Conservation (phyloP, 2,329 filamentous ascomycete genomes). For the Macrophomina tecta region DNA sequence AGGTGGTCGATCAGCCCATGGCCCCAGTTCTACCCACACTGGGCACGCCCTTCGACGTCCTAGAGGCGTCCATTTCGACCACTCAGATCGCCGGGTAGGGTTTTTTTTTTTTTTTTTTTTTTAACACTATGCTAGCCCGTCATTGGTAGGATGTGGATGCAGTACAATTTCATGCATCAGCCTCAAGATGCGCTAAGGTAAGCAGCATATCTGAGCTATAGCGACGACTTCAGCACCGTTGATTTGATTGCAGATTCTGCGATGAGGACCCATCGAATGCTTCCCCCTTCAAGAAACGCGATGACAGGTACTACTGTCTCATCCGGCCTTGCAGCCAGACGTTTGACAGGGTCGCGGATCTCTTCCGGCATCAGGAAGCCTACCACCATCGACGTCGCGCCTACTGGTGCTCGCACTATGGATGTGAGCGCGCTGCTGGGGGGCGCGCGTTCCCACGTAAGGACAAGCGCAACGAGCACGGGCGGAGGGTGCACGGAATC, state of each 20-base stretch:
- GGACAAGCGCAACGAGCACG: conserved; percentile 29
- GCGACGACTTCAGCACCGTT: too few relatives aligned
- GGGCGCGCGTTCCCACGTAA: conserved; percentile 20
- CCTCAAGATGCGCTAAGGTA: background rate
- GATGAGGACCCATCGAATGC: too few relatives aligned
- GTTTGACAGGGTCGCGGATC: background rate
- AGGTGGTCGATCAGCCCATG: conserved; percentile 2
- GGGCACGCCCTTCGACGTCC: background rate
- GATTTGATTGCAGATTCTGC: too few relatives aligned
- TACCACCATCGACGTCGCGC: background rate
- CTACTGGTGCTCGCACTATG: background rate
- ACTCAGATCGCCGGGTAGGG: background rate
- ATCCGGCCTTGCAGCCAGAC: background rate
- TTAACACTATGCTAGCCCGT: background rate
- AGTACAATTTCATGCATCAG: too few relatives aligned
- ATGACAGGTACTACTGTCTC: background rate
- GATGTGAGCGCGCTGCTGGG: background rate
- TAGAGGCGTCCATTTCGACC: background rate
- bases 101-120: background rate
- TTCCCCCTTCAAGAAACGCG: background rate
- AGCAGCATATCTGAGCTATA: too few relatives aligned
- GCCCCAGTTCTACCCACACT: background rate
- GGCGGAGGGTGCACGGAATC: conserved; percentile 25
- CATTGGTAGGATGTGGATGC: too few relatives aligned
- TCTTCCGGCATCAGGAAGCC: background rate